These are phyloP conservation scores for Arthrobotrys sinensis DNA, from an alignment of 2,329 filamentous ascomycete species.

Conservation along the genomic window DNA sequence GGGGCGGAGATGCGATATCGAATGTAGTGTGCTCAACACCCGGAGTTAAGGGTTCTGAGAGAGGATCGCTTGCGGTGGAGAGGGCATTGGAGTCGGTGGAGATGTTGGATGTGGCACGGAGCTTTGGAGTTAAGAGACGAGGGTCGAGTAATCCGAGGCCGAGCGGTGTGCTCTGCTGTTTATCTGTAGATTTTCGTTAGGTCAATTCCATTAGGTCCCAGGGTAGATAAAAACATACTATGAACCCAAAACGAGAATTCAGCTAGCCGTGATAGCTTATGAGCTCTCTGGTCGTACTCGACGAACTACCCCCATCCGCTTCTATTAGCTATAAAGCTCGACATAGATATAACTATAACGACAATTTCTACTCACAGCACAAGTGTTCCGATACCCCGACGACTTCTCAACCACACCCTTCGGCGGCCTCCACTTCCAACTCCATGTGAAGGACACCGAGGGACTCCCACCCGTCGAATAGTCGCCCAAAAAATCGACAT, in stretches of 20 bases:
- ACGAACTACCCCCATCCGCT: constrained; percentile 77
- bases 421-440: constrained; percentile 96
- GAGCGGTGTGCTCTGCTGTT: constrained; percentile 40
- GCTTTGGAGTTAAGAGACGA: constrained; percentile 42
- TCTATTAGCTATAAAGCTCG: constrained; percentile 2
- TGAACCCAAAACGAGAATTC: constrained; percentile 97
- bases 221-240: constrained; percentile 72
- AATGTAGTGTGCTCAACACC: constrained; percentile 60
- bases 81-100: constrained; percentile 57
- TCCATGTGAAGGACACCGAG: constrained; percentile 92
- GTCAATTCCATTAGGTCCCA: no score
- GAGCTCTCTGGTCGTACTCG: constrained; percentile 94
- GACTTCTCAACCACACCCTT: constrained; percentile 82
- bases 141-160: constrained; percentile 55
- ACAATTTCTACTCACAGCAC: constrained; percentile 76
- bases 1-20: constrained; percentile 63
- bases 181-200: constrained; percentile 39
- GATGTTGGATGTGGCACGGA: constrained; percentile 46
- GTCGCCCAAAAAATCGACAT: constrained; percentile 95
- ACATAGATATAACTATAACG: neutral
- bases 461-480: constrained; percentile 86
- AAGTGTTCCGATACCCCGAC: constrained; percentile 94
- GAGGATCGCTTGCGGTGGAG: constrained; percentile 45
- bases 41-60: constrained; percentile 62
- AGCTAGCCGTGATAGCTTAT: constrained; percentile 87